Conservation (phyloP, 495 filamentous ascomycete species). For the Hypoxylon subgilvum region DNA sequence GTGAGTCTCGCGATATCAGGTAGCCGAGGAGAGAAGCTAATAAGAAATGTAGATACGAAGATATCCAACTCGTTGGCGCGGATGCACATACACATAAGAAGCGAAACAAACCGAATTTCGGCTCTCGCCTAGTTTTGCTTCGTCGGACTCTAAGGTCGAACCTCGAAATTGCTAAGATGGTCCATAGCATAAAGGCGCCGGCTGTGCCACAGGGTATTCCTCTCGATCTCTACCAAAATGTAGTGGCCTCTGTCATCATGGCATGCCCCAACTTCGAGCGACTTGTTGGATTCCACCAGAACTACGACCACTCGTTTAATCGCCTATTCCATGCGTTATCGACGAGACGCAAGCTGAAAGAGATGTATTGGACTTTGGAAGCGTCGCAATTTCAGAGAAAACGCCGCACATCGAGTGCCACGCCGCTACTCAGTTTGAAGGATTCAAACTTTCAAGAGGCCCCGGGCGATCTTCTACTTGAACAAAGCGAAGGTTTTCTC, state of each 20-base stretch:
- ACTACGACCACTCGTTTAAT: slow-evolving; percentile 75
- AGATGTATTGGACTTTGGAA: slow-evolving; percentile 79
- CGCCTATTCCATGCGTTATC: slow-evolving; percentile 80
- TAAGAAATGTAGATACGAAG: slow-evolving; percentile 63
- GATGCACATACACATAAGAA: slow-evolving; percentile 68
- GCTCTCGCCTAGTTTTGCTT: slow-evolving; percentile 73
- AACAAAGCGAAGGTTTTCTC: slow-evolving; percentile 71
- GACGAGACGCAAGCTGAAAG: slow-evolving; percentile 72
- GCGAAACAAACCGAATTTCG: slow-evolving; percentile 69
- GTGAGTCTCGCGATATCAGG: slow-evolving; percentile 51
- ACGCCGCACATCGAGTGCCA: slow-evolving; percentile 36
- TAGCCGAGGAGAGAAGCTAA: slow-evolving; percentile 7
- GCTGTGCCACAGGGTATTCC: slow-evolving; percentile 61
- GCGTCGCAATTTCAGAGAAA: slow-evolving; percentile 46
- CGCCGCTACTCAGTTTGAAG: slow-evolving; percentile 32
- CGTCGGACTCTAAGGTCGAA: slow-evolving; percentile 76
- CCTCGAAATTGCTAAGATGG: slow-evolving; percentile 71
- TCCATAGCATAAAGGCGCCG: slow-evolving; percentile 76
- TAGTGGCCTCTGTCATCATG: slow-evolving; percentile 82
- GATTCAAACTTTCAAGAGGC: slow-evolving; percentile 36
- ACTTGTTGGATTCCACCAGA: slow-evolving; percentile 71
- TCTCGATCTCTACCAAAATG: slow-evolving; percentile 68
- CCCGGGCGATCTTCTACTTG: slow-evolving; percentile 62
- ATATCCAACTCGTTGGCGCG: slow-evolving; percentile 70
- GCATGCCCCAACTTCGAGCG: slow-evolving; percentile 83